Percentiles rank a stretch among this genome's conserved stretches.
These are phyloP conservation scores for Rachicladosporium sp. DNA, from an alignment of 2,329 filamentous ascomycete genomes.

Conservation along the genomic window DNA sequence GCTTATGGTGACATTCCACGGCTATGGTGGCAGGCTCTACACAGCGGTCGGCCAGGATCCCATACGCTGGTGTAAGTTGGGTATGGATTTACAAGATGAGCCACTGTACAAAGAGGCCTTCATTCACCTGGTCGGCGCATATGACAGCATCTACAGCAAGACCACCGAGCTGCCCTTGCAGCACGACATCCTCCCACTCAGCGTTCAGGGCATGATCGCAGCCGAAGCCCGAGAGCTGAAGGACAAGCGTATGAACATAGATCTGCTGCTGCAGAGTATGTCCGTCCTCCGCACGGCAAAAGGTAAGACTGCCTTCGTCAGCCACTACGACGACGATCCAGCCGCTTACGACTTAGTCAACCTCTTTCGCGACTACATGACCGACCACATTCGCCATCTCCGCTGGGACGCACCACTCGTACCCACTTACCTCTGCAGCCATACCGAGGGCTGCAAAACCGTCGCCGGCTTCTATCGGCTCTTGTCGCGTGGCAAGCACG, in stretches of 20 bases:
- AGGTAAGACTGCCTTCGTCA: constrained; percentile 1
- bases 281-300: constrained; percentile 9
- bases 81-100: constrained; percentile 15
- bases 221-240: constrained; percentile 11
- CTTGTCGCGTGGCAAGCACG: constrained; percentile 17
- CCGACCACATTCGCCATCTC: constrained; percentile 9
- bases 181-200: constrained; percentile 2
- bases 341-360: constrained; percentile 21
- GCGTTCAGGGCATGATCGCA: constrained; percentile 9
- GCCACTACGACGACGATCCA: constrained; percentile 5
- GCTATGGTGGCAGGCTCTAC: constrained; percentile 14
- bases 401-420: background rate
- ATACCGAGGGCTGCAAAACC: background rate
- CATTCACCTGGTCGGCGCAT: constrained; percentile 23
- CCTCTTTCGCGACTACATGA: constrained; percentile 22
- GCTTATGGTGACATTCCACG: too few species aligned
- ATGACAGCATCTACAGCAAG: constrained; percentile 9
- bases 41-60: constrained; percentile 22
- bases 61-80: constrained; percentile 22
- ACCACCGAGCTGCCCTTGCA: constrained; percentile 2
- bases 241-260: constrained; percentile 6
- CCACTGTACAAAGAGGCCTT: constrained; percentile 26
- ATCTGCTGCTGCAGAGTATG: constrained; percentile 15
- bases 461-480: constrained; percentile 19
- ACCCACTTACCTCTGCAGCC: constrained; percentile 6